Base-by-base conservation (phyloP, 371 early-diverging fungal species). In the Lichtheimia corymbifera region DNA sequence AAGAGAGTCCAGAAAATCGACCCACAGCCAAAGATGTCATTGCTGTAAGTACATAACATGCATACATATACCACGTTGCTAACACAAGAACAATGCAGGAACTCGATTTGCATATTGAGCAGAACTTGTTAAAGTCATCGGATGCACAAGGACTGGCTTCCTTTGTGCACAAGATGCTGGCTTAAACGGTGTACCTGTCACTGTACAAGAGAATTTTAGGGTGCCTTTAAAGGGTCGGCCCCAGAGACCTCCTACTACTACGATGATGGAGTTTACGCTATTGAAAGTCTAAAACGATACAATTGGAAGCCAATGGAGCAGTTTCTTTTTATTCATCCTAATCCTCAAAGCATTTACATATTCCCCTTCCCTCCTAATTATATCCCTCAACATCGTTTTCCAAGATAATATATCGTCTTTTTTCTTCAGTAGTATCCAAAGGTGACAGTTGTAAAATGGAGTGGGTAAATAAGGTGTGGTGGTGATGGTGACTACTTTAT, bases 11-110 rank as follows among this genome's bases (percentile, higher is more conserved):
- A 7, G 58, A 65, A 11, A 68, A 69, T 50, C 62, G 80, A 12
- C 80, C 80, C 15, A 62, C 67, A 14, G 76, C 79, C 13, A 68
- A 72, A 45, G 79, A 79, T 63, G 79, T 70, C 4, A 61, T 75
- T 22, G 51, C 61, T 24, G 78, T 72, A 76, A 66, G 62, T 35
- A 42, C n/a, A n/a, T n/a, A 27, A 13, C 53, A 43, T 30, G 51
- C 41, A 7, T 22, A 20, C 4, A 45, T 42, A 7, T 22, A 55
- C 50, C 27, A 40, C 4, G 13, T 30, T 20, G 28, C 61, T 25
- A 11, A 35, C 35, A 35, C 35, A 6, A 18, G n/a, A 47, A 5
- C 6, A 22, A 5, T 28, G 12, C 55, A 73, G 72, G 78, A 79
- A 67, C 45, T 79, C 35, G 75, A 79, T 53, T 45, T 72, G 15